Evolutionary conservation across 345 rosid species (phyloP).

Genomic region (Citrus glauca): DNA sequence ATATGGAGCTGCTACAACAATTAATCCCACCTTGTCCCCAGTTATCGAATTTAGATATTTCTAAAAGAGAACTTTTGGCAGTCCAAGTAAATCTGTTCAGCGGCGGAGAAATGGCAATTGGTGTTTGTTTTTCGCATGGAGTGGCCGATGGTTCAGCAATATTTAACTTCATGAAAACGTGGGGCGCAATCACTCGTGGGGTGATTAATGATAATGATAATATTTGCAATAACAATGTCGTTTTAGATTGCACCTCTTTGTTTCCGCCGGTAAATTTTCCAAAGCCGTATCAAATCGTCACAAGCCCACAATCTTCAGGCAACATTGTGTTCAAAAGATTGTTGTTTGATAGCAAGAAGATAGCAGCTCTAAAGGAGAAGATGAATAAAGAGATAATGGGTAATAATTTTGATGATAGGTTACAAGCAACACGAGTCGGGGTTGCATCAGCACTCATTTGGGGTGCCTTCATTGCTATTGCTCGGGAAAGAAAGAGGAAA

Average conservation of each 20-base stretch:
- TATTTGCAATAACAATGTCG: no score
- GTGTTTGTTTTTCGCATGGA: constrained; percentile 12
- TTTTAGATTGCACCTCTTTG: constrained; percentile 7
- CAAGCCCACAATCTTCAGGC: neutral
- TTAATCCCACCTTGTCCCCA: neutral
- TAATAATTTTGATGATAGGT: neutral
- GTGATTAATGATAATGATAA: neutral
- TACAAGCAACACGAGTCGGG: neutral
- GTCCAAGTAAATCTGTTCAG: constrained; percentile 22
- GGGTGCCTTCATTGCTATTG: neutral
- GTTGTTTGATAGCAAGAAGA: neutral
- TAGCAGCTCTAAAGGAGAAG: constrained; percentile 6
- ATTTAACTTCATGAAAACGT: constrained; percentile 1
- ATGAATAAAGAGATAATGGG: neutral
- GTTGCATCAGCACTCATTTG: constrained; percentile 9
- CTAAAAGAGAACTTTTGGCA: neutral
- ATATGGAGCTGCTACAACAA: neutral
- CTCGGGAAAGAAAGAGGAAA: neutral
- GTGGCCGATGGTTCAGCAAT: constrained; percentile 24
- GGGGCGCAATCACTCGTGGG: constrained; percentile 19
- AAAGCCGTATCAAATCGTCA: neutral
- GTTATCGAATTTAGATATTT: no score
- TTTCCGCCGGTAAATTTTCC: constrained; percentile 9
- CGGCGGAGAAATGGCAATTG: constrained; percentile 26
- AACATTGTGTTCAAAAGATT: constrained; percentile 15